phyloP scores from a whole-genome alignment of 768 basidiomycete species.

The Suillus subalutaceus region DNA sequence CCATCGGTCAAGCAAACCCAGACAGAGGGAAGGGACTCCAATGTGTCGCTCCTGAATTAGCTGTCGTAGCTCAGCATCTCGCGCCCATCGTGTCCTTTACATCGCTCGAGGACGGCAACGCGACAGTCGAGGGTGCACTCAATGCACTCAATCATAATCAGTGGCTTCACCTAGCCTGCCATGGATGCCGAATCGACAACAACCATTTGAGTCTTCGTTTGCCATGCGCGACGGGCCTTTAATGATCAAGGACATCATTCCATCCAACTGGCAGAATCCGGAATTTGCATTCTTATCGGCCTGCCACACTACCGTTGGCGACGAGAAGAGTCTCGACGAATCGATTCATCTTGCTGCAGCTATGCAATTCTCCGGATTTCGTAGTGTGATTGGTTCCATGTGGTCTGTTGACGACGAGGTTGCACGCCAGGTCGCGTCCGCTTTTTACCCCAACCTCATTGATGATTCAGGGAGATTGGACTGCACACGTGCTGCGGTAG shows the following conservation, averaged over 20 bases:
- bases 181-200: neutral
- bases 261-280: neutral
- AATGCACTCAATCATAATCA: neutral
- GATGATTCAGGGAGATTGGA: neutral
- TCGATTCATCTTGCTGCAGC: neutral
- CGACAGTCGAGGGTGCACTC: neutral
- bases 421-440: neutral
- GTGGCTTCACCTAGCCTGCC: neutral
- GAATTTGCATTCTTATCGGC: neutral
- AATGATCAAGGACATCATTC: neutral
- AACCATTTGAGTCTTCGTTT: neutral
- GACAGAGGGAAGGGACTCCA: slow-evolving; percentile 10
- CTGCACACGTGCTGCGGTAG: neutral
- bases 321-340: neutral
- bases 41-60: slow-evolving; percentile 19
- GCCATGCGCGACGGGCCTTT: neutral
- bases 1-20: slow-evolving; percentile 23
- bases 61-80: slow-evolving; percentile 11
- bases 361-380: neutral
- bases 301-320: neutral
- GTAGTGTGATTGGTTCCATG: neutral
- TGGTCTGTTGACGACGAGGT: neutral
- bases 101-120: neutral
- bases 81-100: neutral
- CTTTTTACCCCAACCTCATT: neutral